Evolutionary conservation across 2,329 filamentous ascomycete genomes (phyloP).

Genomic region (Fusarium chuoi): DNA sequence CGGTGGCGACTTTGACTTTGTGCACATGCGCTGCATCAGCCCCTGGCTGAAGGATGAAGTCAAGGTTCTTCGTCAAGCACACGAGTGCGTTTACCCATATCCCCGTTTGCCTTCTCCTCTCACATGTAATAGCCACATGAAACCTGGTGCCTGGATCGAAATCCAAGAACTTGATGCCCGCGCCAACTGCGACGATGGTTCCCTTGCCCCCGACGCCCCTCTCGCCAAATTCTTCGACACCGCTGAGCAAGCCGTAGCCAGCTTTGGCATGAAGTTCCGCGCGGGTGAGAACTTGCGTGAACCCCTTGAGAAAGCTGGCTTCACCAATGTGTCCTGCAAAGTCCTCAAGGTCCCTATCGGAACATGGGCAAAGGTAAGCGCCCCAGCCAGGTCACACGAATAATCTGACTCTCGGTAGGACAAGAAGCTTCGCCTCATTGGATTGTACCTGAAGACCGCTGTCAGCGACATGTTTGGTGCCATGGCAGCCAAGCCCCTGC

Average conservation of each 20-base stretch:
- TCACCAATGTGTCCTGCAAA: constrained; percentile 32
- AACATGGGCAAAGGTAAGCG: constrained; percentile 32
- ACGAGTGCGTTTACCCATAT: background rate
- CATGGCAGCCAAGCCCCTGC: constrained; percentile 38
- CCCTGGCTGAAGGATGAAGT: constrained; percentile 35
- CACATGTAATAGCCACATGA: constrained; percentile 11
- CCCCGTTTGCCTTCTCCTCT: fast-evolving
- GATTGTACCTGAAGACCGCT: constrained; percentile 28
- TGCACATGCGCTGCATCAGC: constrained; percentile 40
- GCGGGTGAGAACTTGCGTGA: constrained; percentile 27
- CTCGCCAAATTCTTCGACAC: constrained; percentile 43
- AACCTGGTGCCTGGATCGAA: constrained; percentile 38
- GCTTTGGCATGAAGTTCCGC: constrained; percentile 50
- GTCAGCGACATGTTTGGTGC: constrained; percentile 40
- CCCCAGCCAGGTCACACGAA: fast-evolving
- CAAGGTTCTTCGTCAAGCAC: constrained; percentile 27
- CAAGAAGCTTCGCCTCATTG: constrained; percentile 35
- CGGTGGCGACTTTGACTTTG: constrained; percentile 33
- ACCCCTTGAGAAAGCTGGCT: constrained; percentile 27
- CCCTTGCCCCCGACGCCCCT: constrained; percentile 48
- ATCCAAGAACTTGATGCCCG: constrained; percentile 52
- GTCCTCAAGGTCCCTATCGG: constrained; percentile 38
- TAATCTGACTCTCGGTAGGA: constrained; percentile 7
- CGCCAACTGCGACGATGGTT: constrained; percentile 53
- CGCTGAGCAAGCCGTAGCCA: constrained; percentile 30